A percentile compares a stretch with the other conserved stretches of the same genome.
Conservation (phyloP, 2,329 filamentous ascomycete genomes). For the Zarea fungicola region DNA sequence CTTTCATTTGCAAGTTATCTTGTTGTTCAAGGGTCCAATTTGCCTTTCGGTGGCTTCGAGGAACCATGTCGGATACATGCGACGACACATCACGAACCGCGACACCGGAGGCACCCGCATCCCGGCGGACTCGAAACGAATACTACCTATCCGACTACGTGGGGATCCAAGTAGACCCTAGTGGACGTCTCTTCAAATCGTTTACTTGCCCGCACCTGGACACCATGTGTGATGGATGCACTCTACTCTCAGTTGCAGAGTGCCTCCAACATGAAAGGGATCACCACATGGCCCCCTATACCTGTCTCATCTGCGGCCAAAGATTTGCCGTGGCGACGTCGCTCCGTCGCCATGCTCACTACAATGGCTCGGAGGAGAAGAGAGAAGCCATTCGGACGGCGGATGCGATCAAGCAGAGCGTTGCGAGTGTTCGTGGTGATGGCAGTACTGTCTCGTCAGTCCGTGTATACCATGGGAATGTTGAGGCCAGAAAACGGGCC, state of each 20-base stretch:
- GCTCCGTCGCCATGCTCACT: background rate
- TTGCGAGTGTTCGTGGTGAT: too few relatives aligned
- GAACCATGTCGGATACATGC: too few relatives aligned
- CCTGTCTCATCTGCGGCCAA: conserved; percentile 2
- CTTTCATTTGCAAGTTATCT: too few relatives aligned
- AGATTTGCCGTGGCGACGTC: background rate
- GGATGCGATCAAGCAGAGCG: too few relatives aligned
- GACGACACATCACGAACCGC: too few relatives aligned
- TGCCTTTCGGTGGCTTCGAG: too few relatives aligned
- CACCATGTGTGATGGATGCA: conserved; percentile 4
- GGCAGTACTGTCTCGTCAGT: too few relatives aligned
- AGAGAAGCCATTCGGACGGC: rapidly evolving
- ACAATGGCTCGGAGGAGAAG: background rate
- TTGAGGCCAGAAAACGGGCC: background rate
- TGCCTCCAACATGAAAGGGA: conserved; percentile 4
- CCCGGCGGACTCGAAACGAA: too few relatives aligned
- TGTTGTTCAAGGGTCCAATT: too few relatives aligned
- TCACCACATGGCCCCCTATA: conserved; percentile 10
- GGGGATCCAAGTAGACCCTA: background rate
- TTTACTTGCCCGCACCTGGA: background rate
- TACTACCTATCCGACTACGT: background rate
- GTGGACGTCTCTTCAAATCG: background rate
- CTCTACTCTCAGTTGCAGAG: background rate
- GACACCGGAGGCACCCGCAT: too few relatives aligned
- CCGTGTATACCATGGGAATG: background rate